Percentiles rank a stretch among this genome's conserved stretches.
Conservation (phyloP, 1,284 basidiomycete genomes). For the Papiliotrema fonsecae region DNA sequence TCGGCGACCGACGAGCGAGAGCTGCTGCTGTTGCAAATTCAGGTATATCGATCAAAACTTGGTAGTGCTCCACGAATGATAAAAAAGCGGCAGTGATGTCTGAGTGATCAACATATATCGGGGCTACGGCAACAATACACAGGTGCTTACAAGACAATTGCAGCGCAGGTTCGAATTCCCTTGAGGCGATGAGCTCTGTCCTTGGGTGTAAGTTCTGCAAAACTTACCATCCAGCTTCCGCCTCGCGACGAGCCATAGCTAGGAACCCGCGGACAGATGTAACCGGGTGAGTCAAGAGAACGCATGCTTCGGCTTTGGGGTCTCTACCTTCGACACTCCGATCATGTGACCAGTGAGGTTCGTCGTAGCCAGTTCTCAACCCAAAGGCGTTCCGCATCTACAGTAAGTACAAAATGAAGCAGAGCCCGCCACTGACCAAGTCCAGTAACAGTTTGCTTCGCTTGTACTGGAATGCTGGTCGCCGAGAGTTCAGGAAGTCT, state of each 20-base stretch:
- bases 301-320: slow-evolving; percentile 24
- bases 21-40: slow-evolving; percentile 12
- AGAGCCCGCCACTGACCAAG: slow-evolving; percentile 9
- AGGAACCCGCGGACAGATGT: slow-evolving; percentile 33
- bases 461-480: slow-evolving; percentile 17
- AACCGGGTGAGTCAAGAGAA: slow-evolving; percentile 27
- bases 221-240: slow-evolving; percentile 26
- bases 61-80: slow-evolving; percentile 23
- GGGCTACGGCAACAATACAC: neutral
- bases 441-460: slow-evolving; percentile 22
- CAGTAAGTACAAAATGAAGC: neutral
- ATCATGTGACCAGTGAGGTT: slow-evolving; percentile 32
- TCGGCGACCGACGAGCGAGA: slow-evolving; percentile 23
- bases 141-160: slow-evolving; percentile 22
- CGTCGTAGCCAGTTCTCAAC: slow-evolving; percentile 15
- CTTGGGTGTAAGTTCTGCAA: neutral
- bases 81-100: slow-evolving; percentile 35
- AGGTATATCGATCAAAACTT: slow-evolving; percentile 25
- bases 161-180: slow-evolving; percentile 30
- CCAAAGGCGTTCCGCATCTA: slow-evolving; percentile 30
- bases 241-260: slow-evolving; percentile 30
- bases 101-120: neutral
- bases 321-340: slow-evolving; percentile 11
- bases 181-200: slow-evolving; percentile 11
- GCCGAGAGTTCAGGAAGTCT: too few relatives aligned